Percentiles rank a stretch among this genome's conserved stretches.
These are phyloP conservation scores for Megacollybia platyphylla DNA, from an alignment of 1,284 basidiomycete genomes.

Conservation along the genomic window DNA sequence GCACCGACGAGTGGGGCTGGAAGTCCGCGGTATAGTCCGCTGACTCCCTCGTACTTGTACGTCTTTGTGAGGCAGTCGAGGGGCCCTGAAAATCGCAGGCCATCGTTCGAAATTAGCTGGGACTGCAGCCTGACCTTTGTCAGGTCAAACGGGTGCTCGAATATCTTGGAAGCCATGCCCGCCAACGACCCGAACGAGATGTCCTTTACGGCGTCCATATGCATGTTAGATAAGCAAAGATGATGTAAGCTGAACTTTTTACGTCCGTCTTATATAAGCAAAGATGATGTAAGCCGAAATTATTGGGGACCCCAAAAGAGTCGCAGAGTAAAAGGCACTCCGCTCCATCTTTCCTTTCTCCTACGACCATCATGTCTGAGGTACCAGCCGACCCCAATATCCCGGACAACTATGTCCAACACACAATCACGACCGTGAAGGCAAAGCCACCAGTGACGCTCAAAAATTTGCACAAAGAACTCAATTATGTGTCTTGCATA, in stretches of 20 bases:
- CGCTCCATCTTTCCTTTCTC: not conserved
- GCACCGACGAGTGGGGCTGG: slow-evolving; percentile 88
- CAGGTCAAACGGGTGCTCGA: slow-evolving; percentile 34
- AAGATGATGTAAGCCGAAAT: not conserved
- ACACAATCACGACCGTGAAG: slow-evolving; percentile 70
- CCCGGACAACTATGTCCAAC: slow-evolving; percentile 83
- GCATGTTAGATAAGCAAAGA: not conserved
- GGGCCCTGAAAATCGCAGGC: slow-evolving; percentile 70
- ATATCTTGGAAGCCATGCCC: slow-evolving; percentile 5
- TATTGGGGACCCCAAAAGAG: not conserved
- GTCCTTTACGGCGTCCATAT: slow-evolving; percentile 25
- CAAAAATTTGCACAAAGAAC: slow-evolving; percentile 55
- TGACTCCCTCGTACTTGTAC: slow-evolving; percentile 67
- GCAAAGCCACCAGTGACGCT: slow-evolving; percentile 67
- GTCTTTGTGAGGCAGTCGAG: slow-evolving; percentile 79
- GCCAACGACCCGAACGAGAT: slow-evolving; percentile 14
- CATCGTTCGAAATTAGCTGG: slow-evolving; percentile 60
- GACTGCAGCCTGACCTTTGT: slow-evolving; percentile 80
- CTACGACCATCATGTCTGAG: not conserved
- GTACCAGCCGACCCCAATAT: slow-evolving; percentile 45
- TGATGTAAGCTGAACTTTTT: not conserved
- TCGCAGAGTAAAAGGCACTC: not conserved
- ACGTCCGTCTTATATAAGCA: not conserved
- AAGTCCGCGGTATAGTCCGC: slow-evolving; percentile 81
- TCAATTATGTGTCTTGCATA: slow-evolving; percentile 56